A percentile compares a stretch with the other conserved stretches of the same genome.
Evolutionary conservation across 345 rosid species (phyloP).

Genomic region (Ceriops decandra): DNA sequence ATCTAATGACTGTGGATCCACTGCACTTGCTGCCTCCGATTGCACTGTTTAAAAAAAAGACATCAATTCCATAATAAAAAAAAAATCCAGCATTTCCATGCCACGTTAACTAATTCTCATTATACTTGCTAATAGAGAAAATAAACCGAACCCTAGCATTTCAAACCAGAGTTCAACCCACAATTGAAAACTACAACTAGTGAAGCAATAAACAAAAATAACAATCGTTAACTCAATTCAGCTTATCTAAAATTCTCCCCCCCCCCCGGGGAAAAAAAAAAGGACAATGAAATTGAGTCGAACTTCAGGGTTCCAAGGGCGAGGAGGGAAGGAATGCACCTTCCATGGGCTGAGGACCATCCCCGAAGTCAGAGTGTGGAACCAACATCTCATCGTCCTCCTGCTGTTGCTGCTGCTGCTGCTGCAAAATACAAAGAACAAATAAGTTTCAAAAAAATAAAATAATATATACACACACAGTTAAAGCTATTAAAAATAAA

Average conservation of each 20-base stretch:
- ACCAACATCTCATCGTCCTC: constrained; percentile 44
- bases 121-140: too few species aligned
- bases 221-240: too few species aligned
- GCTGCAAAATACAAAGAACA: too few species aligned
- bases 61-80: neutral
- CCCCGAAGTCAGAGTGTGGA: constrained; percentile 32
- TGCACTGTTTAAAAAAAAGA: constrained; percentile 9
- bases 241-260: too few species aligned
- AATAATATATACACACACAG: neutral
- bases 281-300: neutral
- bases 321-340: constrained; percentile 15
- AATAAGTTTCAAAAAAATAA: too few species aligned
- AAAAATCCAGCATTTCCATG: neutral
- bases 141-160: too few species aligned
- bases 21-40: constrained; percentile 20
- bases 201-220: too few species aligned
- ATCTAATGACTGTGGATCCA: constrained; percentile 24
- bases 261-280: neutral
- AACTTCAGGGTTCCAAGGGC: neutral
- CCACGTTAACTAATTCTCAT: too few species aligned
- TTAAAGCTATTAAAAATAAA: neutral
- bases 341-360: constrained; percentile 48
- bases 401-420: constrained; percentile 18
- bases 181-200: too few species aligned
- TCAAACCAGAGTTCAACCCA: too few species aligned